Percentiles rank a stretch among this genome's conserved stretches.
Evolutionary conservation across 208 protist genomes (phyloP).

Genomic region (Lotmaria passim): DNA sequence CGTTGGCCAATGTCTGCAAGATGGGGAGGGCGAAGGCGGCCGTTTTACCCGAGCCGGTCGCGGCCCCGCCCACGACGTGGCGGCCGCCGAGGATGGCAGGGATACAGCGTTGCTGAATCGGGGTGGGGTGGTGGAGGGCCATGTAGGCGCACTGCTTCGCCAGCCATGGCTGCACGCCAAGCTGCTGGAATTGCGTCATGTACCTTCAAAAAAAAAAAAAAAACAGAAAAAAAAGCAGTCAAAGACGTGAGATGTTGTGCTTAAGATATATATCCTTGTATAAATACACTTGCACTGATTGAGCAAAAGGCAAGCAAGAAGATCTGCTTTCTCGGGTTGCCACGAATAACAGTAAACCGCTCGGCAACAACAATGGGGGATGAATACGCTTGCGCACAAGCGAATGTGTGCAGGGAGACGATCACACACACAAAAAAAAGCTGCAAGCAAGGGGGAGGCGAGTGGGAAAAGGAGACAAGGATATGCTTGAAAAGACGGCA

Average conservation of each 20-base stretch:
- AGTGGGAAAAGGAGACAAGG: too few species aligned
- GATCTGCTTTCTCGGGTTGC: too few species aligned
- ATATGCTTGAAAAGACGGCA: too few species aligned
- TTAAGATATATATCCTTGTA: background rate
- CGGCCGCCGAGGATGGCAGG: slow-evolving; percentile 75
- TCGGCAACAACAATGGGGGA: too few species aligned
- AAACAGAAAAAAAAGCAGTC: background rate
- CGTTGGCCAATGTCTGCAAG: slow-evolving; percentile 92
- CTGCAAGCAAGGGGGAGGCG: too few species aligned
- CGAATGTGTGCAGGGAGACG: too few species aligned
- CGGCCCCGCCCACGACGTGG: slow-evolving; percentile 94
- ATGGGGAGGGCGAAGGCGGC: slow-evolving; percentile 98
- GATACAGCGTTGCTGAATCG: slow-evolving; percentile 82
- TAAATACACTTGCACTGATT: too few species aligned
- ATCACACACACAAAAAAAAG: too few species aligned
- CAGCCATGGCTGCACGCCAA: slow-evolving; percentile 78
- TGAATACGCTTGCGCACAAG: too few species aligned
- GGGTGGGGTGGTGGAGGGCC: slow-evolving; percentile 81
- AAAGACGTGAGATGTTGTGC: background rate
- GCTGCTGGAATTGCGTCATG: slow-evolving; percentile 71
- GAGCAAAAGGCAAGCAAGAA: too few species aligned
- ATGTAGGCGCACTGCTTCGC: slow-evolving; percentile 80
- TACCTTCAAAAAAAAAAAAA: background rate
- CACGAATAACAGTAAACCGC: too few species aligned
- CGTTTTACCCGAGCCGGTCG: slow-evolving; percentile 98